A percentile compares a stretch with the other conserved stretches of the same genome.
phyloP scores from a whole-genome alignment of 2,329 filamentous ascomycete species.

The Paecilomyces formosus region DNA sequence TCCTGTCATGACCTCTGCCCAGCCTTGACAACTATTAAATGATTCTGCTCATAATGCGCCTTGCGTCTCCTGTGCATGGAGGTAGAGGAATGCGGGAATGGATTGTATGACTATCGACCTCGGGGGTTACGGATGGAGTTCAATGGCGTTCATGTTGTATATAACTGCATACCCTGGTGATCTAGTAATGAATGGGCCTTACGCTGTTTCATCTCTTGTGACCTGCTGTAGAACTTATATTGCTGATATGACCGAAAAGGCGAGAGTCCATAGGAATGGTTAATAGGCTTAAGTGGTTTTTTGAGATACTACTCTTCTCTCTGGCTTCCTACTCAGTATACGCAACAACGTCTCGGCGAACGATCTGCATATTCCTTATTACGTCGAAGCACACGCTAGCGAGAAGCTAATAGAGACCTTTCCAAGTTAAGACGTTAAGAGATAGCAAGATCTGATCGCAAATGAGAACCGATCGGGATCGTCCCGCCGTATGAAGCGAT shows the following conservation, averaged over 20 bases:
- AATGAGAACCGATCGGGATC: not conserved
- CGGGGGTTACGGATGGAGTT: not conserved
- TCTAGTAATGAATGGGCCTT: not conserved
- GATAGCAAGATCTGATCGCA: not conserved
- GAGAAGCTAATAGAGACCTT: not conserved
- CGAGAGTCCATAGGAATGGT: too few species aligned
- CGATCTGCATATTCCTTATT: not conserved
- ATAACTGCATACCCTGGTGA: not conserved
- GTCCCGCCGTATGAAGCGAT: not conserved
- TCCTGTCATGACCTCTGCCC: constrained; percentile 21
- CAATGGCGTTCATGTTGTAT: not conserved
- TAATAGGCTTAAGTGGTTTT: too few species aligned
- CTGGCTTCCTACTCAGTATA: not conserved
- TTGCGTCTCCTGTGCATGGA: not conserved
- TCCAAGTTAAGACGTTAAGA: not conserved
- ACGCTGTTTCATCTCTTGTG: not conserved
- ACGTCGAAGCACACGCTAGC: not conserved
- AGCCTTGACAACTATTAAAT: not conserved
- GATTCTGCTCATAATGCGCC: not conserved
- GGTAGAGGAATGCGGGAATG: not conserved
- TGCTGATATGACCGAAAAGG: not conserved
- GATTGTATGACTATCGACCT: not conserved
- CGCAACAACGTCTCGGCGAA: not conserved
- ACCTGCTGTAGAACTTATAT: not conserved
- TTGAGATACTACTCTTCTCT: not conserved